phyloP scores from a whole-genome alignment of 148 eudicot genomes.

The Heliamphora exappendiculata region DNA sequence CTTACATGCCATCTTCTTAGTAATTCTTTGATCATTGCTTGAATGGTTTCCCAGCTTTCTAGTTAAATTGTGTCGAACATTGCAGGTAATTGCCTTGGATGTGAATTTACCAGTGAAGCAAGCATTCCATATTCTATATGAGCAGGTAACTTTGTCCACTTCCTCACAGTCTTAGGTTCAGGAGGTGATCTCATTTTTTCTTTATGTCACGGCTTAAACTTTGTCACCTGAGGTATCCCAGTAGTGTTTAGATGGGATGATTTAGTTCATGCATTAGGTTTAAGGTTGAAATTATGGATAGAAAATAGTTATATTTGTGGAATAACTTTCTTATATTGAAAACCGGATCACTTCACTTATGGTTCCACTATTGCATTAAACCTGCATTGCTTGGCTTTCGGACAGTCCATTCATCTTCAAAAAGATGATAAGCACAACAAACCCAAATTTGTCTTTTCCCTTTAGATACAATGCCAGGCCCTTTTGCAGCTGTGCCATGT shows the following conservation, averaged over 20 bases:
- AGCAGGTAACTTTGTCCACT: constrained; percentile 50
- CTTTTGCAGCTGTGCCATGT: not conserved
- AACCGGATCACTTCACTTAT: constrained; percentile 1
- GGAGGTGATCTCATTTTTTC: not conserved
- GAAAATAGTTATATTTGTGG: not conserved
- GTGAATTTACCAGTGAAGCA: constrained; percentile 86
- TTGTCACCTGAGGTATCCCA: not conserved
- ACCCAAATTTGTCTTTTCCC: not conserved
- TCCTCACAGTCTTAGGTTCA: not conserved
- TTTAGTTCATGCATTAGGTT: not conserved
- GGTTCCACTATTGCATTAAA: not conserved
- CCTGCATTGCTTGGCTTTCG: not conserved
- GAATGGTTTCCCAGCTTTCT: not conserved
- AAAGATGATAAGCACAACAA: constrained; percentile 2
- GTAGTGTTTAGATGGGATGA: not conserved
- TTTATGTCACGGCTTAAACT: not conserved
- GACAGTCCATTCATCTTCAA: not conserved
- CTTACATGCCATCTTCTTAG: not conserved
- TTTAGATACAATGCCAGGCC: not conserved
- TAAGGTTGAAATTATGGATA: not conserved
- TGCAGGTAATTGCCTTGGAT: constrained; percentile 81
- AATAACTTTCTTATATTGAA: not conserved
- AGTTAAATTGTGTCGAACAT: constrained; percentile 9
- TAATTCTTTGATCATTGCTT: not conserved
- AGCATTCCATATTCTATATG: constrained; percentile 89